A percentile compares a stretch with the other conserved stretches of the same genome.
Conservation (phyloP, 305 asterid species). For the Rubia tinctorum region DNA sequence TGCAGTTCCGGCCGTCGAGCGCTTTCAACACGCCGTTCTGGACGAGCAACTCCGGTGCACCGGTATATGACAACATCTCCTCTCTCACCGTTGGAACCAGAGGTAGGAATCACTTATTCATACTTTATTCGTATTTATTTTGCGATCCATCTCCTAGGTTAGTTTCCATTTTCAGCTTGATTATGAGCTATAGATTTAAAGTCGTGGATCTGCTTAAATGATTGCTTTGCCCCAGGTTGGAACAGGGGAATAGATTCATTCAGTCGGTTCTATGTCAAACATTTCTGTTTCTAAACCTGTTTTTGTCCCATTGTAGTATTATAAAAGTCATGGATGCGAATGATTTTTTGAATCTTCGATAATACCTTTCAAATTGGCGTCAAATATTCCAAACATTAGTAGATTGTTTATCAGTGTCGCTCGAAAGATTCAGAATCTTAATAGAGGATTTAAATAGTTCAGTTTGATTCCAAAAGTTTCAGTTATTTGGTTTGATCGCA, state of each 20-base stretch:
- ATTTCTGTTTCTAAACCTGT: too few species aligned
- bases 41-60: constrained; percentile 41
- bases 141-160: not conserved
- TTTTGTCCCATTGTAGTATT: too few species aligned
- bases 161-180: not conserved
- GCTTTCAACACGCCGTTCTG: constrained; percentile 32
- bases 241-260: too few species aligned
- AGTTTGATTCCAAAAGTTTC: not conserved
- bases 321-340: too few species aligned
- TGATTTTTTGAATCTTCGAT: too few species aligned
- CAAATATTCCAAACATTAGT: too few species aligned
- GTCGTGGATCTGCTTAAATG: not conserved
- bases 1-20: constrained; percentile 46
- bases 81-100: constrained; percentile 38
- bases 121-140: not conserved
- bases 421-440: too few species aligned
- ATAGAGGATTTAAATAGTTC: too few species aligned
- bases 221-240: not conserved
- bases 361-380: too few species aligned
- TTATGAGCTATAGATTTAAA: not conserved
- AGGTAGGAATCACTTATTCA: constrained; percentile 15
- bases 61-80: constrained; percentile 37
- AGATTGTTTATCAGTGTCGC: too few species aligned
- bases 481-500: not conserved
- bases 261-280: too few species aligned